Evolutionary conservation across 1,284 basidiomycete genomes (phyloP).

Genomic region (Tilletia indica): DNA sequence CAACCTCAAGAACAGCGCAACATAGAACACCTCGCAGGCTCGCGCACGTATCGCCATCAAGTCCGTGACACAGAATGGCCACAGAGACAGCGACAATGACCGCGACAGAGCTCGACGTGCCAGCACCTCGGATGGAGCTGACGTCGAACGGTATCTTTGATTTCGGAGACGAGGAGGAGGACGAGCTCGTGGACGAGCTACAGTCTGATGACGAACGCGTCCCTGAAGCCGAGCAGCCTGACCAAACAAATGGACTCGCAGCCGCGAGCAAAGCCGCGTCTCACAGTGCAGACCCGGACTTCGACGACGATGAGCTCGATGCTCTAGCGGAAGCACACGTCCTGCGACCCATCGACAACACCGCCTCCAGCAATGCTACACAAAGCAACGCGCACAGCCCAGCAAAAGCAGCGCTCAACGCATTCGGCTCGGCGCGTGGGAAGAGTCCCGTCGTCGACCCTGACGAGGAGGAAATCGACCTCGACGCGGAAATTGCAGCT

Average conservation of each 20-base stretch:
- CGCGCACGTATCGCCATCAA: not conserved
- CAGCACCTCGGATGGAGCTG: conserved; percentile 1
- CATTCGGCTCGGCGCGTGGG: not conserved
- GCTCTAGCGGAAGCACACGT: not conserved
- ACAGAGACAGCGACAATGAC: not conserved
- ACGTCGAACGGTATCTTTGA: conserved; percentile 10
- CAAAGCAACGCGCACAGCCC: not conserved
- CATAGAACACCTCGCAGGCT: too few species aligned
- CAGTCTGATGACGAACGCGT: not conserved
- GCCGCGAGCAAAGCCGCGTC: too few species aligned
- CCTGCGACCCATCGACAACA: not conserved
- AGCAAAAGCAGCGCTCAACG: conserved; percentile 4
- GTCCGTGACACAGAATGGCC: not conserved
- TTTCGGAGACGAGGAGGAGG: conserved; percentile 12
- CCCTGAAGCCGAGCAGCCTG: not conserved
- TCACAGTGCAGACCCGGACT: not conserved
- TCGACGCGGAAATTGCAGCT: conserved; percentile 13
- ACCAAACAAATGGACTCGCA: not conserved
- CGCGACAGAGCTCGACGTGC: not conserved
- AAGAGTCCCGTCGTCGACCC: not conserved
- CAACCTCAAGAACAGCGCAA: too few species aligned
- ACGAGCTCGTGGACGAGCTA: conserved; percentile 14
- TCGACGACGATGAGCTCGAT: conserved; percentile 8
- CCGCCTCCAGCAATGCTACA: not conserved
- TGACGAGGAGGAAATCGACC: conserved; percentile 6